Conservation (phyloP, 1,139 yeast genomes). For the Suhomyces anneliseae region DNA sequence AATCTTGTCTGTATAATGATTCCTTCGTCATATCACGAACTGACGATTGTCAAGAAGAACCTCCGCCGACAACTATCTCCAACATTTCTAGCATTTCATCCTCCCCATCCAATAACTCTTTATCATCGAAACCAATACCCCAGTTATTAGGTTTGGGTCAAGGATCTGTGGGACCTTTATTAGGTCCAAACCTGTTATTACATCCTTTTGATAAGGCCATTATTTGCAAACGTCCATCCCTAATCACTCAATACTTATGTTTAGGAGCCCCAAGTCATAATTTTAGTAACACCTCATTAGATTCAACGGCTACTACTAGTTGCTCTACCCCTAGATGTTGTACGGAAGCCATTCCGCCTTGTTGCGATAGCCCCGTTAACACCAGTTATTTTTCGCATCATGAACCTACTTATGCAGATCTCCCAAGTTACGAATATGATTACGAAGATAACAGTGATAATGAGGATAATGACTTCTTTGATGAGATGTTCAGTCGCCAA, state of each 20-base stretch:
- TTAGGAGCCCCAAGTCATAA: not conserved
- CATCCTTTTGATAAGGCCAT: not conserved
- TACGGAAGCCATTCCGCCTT: not conserved
- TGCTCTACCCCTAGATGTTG: not conserved
- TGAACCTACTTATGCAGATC: not conserved
- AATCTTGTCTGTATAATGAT: conserved; percentile 23
- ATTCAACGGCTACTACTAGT: not conserved
- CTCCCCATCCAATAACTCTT: not conserved
- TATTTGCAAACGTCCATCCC: not conserved
- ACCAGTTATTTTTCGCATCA: not conserved
- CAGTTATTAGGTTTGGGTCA: not conserved
- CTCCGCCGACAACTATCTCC: not conserved
- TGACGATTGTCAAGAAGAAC: not conserved
- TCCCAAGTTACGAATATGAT: not conserved
- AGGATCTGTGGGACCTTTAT: not conserved
- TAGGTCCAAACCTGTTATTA: not conserved
- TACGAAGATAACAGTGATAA: conserved; percentile 12
- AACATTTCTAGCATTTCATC: not conserved
- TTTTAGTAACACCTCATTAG: not conserved
- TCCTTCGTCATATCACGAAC: conserved; percentile 10
- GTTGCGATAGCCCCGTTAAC: not conserved
- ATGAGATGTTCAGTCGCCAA: not conserved
- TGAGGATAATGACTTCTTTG: conserved; percentile 10
- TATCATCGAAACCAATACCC: not conserved
- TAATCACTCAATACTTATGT: not conserved